Evolutionary conservation across 805 yeast genomes (phyloP).

Genomic region (Yarrowia sp.): DNA sequence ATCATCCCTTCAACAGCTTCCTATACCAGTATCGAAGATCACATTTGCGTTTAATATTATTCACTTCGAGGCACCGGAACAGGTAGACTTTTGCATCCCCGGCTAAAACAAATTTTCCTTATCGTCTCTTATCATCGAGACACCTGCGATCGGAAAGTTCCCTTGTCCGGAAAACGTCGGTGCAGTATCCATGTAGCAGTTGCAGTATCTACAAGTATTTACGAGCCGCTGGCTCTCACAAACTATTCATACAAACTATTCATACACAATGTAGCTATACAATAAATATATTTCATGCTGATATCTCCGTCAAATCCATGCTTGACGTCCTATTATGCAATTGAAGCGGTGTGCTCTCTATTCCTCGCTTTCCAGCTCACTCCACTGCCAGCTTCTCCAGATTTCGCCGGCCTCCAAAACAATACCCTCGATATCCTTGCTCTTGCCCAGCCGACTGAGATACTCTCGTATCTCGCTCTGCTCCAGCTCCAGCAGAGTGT

Average conservation of each 20-base stretch:
- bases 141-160: no score
- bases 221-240: neutral
- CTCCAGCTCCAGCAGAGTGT: conserved; percentile 78
- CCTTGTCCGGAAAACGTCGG: neutral
- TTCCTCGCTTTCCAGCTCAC: conserved; percentile 50
- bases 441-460: conserved; percentile 50
- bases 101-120: no score
- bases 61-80: no score
- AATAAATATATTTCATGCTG: conserved; percentile 26
- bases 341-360: no score
- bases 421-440: conserved; percentile 68
- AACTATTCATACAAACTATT: no score
- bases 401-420: conserved; percentile 78
- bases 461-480: conserved; percentile 84
- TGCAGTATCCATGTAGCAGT: neutral
- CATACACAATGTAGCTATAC: conserved; percentile 15
- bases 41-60: no score
- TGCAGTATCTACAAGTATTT: no score
- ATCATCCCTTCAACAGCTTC: no score
- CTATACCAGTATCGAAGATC: no score
- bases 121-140: no score
- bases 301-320: conserved; percentile 2
- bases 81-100: no score
- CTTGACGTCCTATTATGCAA: conserved; percentile 13
- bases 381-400: conserved; percentile 81